Evolutionary conservation across 176 grass and related monocot species (phyloP).

Genomic region (Paspalum notatum): DNA sequence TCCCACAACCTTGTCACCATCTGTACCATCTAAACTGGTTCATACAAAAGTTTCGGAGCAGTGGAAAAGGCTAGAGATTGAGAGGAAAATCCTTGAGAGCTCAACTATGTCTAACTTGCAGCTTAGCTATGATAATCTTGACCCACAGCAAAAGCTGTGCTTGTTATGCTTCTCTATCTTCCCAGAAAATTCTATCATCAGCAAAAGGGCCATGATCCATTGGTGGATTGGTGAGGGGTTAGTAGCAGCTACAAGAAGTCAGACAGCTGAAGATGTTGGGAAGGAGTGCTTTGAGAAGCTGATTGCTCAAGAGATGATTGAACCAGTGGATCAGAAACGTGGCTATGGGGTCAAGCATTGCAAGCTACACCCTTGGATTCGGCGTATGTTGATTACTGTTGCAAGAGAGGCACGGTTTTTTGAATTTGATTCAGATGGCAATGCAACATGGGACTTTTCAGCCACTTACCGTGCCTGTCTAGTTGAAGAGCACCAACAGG

Average conservation of each 20-base stretch:
- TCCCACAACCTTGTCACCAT: constrained; percentile 8
- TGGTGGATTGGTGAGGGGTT: constrained; percentile 78
- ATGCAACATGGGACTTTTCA: constrained; percentile 41
- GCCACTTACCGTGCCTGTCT: constrained; percentile 47
- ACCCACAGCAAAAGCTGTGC: constrained; percentile 56
- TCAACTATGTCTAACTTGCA: constrained; percentile 44
- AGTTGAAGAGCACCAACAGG: constrained; percentile 21
- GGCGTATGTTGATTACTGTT: constrained; percentile 51
- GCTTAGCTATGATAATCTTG: constrained; percentile 63
- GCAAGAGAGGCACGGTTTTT: constrained; percentile 58
- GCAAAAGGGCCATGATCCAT: constrained; percentile 63
- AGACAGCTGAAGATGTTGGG: constrained; percentile 41
- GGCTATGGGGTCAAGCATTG: constrained; percentile 38
- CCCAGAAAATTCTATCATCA: constrained; percentile 64
- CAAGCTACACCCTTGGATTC: constrained; percentile 55
- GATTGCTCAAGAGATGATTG: constrained; percentile 45
- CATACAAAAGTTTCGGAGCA: constrained; percentile 27
- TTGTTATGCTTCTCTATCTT: constrained; percentile 65
- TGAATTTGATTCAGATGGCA: constrained; percentile 55
- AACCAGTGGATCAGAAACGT: constrained; percentile 42
- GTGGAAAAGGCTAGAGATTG: constrained; percentile 44
- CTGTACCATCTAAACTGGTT: background rate
- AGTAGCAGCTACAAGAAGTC: constrained; percentile 39
- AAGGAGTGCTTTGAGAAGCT: constrained; percentile 47
- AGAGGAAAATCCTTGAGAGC: constrained; percentile 53